These are phyloP conservation scores for Stachybotrys echinatus DNA, from an alignment of 2,329 filamentous ascomycete genomes.

Conservation along the genomic window DNA sequence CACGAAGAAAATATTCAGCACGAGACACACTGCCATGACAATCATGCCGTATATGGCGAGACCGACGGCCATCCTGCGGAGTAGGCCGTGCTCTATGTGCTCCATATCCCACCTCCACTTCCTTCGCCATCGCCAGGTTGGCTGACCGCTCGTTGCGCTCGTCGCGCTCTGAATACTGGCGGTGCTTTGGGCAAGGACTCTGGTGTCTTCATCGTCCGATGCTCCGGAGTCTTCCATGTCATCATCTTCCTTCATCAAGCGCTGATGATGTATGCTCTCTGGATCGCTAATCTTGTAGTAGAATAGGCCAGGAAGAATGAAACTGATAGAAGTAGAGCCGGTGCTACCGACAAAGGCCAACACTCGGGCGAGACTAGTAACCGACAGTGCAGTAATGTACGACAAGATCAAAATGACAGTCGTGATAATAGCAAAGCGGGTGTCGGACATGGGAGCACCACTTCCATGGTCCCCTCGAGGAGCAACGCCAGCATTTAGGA, in stretches of 20 bases:
- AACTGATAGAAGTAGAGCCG: constrained; percentile 91
- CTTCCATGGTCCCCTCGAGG: constrained; percentile 47
- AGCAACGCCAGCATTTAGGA: constrained; percentile 31
- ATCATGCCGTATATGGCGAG: constrained; percentile 77
- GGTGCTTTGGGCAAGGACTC: constrained; percentile 38
- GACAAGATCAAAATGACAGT: constrained; percentile 78
- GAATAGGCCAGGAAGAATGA: constrained; percentile 92
- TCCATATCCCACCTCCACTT: constrained; percentile 56
- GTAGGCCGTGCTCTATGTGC: constrained; percentile 56
- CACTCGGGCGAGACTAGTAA: constrained; percentile 83
- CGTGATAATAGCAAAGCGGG: constrained; percentile 84
- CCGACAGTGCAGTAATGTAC: constrained; percentile 86
- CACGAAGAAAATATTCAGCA: constrained; percentile 78
- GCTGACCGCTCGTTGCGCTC: constrained; percentile 26
- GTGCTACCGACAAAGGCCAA: constrained; percentile 94
- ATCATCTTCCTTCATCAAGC: constrained; percentile 85
- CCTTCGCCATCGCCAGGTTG: constrained; percentile 46
- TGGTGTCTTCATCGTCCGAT: constrained; percentile 44
- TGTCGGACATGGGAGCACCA: constrained; percentile 68
- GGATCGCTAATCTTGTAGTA: constrained; percentile 98
- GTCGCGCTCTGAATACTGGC: constrained; percentile 37
- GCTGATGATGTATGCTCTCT: constrained; percentile 79
- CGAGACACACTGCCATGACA: constrained; percentile 85
- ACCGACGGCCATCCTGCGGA: constrained; percentile 69
- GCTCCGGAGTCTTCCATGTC: constrained; percentile 59